Conservation (phyloP, 441 rosid genomes). For the Bocquillonia castaneifolia region DNA sequence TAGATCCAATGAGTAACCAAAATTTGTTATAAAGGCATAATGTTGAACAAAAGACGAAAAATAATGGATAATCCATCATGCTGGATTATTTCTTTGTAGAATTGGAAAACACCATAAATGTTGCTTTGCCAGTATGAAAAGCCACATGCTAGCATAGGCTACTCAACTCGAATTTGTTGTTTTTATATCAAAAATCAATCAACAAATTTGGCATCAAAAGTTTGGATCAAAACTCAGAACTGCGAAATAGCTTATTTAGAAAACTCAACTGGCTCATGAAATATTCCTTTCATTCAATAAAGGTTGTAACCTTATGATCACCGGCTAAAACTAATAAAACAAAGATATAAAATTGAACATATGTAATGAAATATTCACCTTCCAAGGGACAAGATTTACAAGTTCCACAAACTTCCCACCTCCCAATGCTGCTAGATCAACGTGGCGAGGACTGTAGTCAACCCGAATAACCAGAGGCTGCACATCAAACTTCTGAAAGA, state of each 20-base stretch:
- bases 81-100: neutral
- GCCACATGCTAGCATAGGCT: neutral
- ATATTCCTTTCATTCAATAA: neutral
- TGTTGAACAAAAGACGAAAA: neutral
- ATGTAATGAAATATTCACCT: conserved; percentile 45
- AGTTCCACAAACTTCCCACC: conserved; percentile 94
- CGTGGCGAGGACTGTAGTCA: conserved; percentile 80
- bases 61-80: neutral
- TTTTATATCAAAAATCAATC: neutral
- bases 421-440: conserved; percentile 86
- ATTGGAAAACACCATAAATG: neutral
- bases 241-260: neutral
- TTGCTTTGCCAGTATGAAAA: neutral
- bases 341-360: conserved; percentile 6
- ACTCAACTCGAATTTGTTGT: neutral
- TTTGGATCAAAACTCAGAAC: neutral
- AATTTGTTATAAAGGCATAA: neutral
- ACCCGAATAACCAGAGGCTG: conserved; percentile 82
- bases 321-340: neutral
- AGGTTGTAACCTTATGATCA: neutral
- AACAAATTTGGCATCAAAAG: neutral
- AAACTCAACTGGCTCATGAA: conserved; percentile 1
- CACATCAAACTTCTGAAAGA: conserved; percentile 81
- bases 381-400: conserved; percentile 93
- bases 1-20: neutral